Evolutionary conservation across 148 eudicot species (phyloP), one percentile per base, ranked within the genome.

Genomic region (Gaultheria prostrata): DNA sequence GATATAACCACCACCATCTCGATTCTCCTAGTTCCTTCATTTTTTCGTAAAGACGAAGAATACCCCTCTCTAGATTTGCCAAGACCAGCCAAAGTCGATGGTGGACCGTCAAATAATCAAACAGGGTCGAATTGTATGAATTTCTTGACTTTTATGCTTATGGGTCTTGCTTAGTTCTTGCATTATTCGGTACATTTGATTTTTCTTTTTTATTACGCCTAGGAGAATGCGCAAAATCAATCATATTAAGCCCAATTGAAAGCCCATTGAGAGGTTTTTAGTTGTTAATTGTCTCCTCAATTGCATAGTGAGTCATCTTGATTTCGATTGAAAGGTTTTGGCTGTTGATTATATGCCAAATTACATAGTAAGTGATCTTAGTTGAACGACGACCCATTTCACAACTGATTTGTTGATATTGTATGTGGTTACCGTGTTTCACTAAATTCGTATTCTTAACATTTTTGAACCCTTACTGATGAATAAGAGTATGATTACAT

Each of bases 1-100:
- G 43, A 39, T 39, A 78, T 49, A n/a, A n/a, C 85, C 54, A 50
- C 48, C 77, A 75, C 43, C 43, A 39, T 30, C 75, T 46, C 83
- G 59, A 30, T 75, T 21, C 15, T 77, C 72, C 83, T 71, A 32
- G 53, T 50, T 50, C 21, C 48, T 17, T 51, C 80, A 6, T 24
- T 67, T 67, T 4, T 39, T 4, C 59, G 35, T 51, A 11, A 84
- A n/a, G 63, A 20, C 8, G 7, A n/a, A 53, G 13, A 65, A 46
- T 35, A 12, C 61, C 79, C 43, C 6, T 20, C 46, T 73, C 30
- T 20, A 10, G 14, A 49, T 30, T 30, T 18, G 13, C 72, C 59
- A 11, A 63, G 6, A 51, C 56, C 7, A 51, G 61, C n/a, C 12
- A 12, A 3, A 56, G 7, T 46, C 32, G 56, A 76, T n/a, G 77